A percentile compares a stretch with the other conserved stretches of the same genome.
phyloP scores from a whole-genome alignment of 2,329 filamentous ascomycete species.

The Fusarium sarcochroum region DNA sequence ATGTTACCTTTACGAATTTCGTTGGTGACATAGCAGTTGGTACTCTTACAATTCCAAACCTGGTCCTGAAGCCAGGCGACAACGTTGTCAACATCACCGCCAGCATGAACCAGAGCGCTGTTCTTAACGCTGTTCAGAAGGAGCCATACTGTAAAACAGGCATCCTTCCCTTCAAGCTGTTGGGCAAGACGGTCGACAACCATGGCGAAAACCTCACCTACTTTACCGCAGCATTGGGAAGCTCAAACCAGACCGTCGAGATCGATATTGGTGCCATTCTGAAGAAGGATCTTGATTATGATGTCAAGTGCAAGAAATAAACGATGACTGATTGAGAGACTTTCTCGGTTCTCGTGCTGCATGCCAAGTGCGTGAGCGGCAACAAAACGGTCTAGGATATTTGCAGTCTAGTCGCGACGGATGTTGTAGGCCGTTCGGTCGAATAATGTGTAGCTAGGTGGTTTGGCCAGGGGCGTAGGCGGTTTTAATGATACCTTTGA shows the following conservation, averaged over 20 bases:
- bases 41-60: constrained; percentile 68
- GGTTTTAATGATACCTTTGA: constrained; percentile 53
- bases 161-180: constrained; percentile 68
- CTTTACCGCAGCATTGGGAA: constrained; percentile 67
- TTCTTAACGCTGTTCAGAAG: constrained; percentile 58
- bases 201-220: constrained; percentile 68
- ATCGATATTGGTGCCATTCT: constrained; percentile 66
- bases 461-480: constrained; percentile 42
- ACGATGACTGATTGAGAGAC: constrained; percentile 12
- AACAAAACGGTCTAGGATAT: not conserved
- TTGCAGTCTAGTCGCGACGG: constrained; percentile 4
- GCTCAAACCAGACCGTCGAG: constrained; percentile 64
- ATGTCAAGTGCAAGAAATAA: constrained; percentile 43
- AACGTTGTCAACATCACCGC: constrained; percentile 70
- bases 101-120: constrained; percentile 63
- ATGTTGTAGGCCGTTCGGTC: constrained; percentile 4
- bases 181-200: constrained; percentile 66
- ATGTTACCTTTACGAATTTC: constrained; percentile 72
- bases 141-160: constrained; percentile 67
- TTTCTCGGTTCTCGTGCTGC: not conserved
- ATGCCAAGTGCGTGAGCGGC: not conserved
- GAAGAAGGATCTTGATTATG: constrained; percentile 50
- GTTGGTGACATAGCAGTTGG: constrained; percentile 68
- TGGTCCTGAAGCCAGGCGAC: constrained; percentile 70
- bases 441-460: constrained; percentile 34